Evolutionary conservation across 805 yeast species (phyloP).

Genomic region (Komagataella phaffii): DNA sequence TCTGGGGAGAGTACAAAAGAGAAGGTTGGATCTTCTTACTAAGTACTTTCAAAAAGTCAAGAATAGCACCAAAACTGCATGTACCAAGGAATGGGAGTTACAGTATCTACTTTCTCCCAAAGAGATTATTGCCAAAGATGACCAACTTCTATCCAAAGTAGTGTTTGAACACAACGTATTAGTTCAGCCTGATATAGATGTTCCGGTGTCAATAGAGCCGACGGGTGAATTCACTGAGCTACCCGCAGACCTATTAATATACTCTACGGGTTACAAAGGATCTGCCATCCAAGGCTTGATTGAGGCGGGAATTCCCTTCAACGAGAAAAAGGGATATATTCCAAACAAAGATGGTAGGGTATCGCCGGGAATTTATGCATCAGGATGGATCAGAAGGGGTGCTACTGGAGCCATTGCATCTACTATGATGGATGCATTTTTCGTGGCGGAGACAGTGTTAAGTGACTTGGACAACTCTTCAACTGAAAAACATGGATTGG

Average conservation of each 20-base stretch:
- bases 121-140: conserved; percentile 26
- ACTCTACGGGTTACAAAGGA: conserved; percentile 78
- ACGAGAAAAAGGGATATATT: conserved; percentile 26
- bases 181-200: conserved; percentile 21
- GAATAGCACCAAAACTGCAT: conserved; percentile 2
- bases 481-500: not conserved
- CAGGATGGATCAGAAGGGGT: conserved; percentile 88
- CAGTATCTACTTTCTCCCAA: conserved; percentile 59
- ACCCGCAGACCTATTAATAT: conserved; percentile 53
- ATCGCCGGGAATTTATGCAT: conserved; percentile 47
- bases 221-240: conserved; percentile 20
- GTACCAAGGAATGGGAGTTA: conserved; percentile 42
- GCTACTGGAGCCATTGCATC: conserved; percentile 85
- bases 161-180: conserved; percentile 35
- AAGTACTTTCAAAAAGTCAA: conserved; percentile 23
- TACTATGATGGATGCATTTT: conserved; percentile 75
- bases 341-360: conserved; percentile 33
- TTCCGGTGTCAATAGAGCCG: conserved; percentile 19
- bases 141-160: conserved; percentile 27
- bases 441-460: conserved; percentile 53
- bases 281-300: conserved; percentile 45
- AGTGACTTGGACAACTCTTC: conserved; percentile 31
- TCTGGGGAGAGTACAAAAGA: conserved; percentile 42
- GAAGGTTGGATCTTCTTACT: conserved; percentile 50
- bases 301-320: conserved; percentile 35